Evolutionary conservation across 148 eudicot genomes (phyloP).

Genomic region (Polygonum aviculare): DNA sequence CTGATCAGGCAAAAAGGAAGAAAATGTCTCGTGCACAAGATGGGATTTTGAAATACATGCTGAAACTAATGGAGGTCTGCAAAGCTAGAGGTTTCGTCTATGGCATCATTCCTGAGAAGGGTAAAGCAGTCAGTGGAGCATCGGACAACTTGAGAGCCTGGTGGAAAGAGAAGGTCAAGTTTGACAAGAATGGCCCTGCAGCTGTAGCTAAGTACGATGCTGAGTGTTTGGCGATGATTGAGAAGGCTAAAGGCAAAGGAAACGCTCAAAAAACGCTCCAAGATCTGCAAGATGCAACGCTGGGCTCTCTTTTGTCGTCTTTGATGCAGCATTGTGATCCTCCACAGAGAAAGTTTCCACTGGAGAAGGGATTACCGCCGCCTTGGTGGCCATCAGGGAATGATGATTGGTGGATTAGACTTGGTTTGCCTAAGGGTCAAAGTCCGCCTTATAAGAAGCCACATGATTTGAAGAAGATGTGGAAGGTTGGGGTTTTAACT

Average conservation of each 20-base stretch:
- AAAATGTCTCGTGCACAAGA: slow-evolving; percentile 97
- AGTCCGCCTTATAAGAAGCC: slow-evolving; percentile 88
- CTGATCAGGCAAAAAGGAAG: slow-evolving; percentile 86
- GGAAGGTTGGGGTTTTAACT: slow-evolving; percentile 93
- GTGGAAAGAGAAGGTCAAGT: slow-evolving; percentile 98
- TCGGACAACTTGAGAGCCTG: slow-evolving; percentile 95
- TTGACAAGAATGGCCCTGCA: slow-evolving; percentile 89
- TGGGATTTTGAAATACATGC: slow-evolving; percentile 92
- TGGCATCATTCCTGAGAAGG: slow-evolving; percentile 95
- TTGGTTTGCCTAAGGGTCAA: slow-evolving; percentile 61
- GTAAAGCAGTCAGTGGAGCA: slow-evolving; percentile 91
- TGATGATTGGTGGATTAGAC: slow-evolving; percentile 79
- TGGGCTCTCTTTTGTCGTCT: slow-evolving; percentile 88
- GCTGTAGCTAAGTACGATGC: slow-evolving; percentile 72
- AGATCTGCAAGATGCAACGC: slow-evolving; percentile 90
- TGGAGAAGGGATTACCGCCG: slow-evolving; percentile 74
- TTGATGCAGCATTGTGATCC: slow-evolving; percentile 95
- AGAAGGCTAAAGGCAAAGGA: slow-evolving; percentile 38
- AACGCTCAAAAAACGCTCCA: slow-evolving; percentile 52
- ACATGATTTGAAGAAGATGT: slow-evolving; percentile 93
- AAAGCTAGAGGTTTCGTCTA: slow-evolving; percentile 92
- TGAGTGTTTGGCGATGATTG: slow-evolving; percentile 39
- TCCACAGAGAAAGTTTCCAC: slow-evolving; percentile 83
- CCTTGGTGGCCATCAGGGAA: slow-evolving; percentile 94
- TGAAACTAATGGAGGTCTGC: slow-evolving; percentile 97